A percentile compares a stretch with the other conserved stretches of the same genome.
phyloP scores from a whole-genome alignment of 768 basidiomycete species.

The Lactarius trivialis region DNA sequence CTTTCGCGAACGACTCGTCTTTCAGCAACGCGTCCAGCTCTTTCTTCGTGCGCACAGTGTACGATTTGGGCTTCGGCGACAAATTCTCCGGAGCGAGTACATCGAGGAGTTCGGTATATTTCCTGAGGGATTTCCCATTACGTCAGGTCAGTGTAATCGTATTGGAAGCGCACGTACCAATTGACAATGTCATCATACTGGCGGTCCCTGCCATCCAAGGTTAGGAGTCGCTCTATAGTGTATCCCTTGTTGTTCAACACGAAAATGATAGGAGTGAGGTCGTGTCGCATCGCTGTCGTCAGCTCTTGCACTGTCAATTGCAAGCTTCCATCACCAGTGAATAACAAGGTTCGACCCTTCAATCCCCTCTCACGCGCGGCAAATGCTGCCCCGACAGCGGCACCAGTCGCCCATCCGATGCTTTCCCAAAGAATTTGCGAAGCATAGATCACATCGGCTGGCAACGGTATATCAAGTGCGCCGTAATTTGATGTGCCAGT shows the following conservation, averaged over 20 bases:
- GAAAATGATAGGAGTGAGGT: constrained; percentile 78
- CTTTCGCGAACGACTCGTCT: constrained; percentile 50
- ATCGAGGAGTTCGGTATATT: constrained; percentile 58
- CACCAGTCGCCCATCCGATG: constrained; percentile 86
- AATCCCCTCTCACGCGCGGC: constrained; percentile 61
- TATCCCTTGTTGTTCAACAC: constrained; percentile 78
- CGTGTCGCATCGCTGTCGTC: constrained; percentile 71
- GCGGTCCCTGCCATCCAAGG: constrained; percentile 60
- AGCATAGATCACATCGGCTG: constrained; percentile 56
- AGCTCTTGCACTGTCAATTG: constrained; percentile 80
- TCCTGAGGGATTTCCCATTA: constrained; percentile 33
- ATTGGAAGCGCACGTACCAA: constrained; percentile 39
- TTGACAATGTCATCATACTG: constrained; percentile 83
- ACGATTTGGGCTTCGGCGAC: constrained; percentile 48
- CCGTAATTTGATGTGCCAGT: constrained; percentile 89
- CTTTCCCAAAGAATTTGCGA: constrained; percentile 86
- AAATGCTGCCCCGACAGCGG: constrained; percentile 70
- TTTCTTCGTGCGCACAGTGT: constrained; percentile 57
- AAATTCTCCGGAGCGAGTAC: constrained; percentile 47
- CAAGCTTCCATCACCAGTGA: constrained; percentile 81
- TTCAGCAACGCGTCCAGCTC: constrained; percentile 66
- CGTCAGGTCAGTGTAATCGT: neutral
- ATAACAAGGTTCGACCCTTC: constrained; percentile 63
- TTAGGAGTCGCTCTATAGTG: constrained; percentile 79
- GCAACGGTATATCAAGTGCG: constrained; percentile 72